A percentile compares a stretch with the other conserved stretches of the same genome.
Conservation (phyloP, 345 rosid genomes). For the Eucalyptus guilfoylei region DNA sequence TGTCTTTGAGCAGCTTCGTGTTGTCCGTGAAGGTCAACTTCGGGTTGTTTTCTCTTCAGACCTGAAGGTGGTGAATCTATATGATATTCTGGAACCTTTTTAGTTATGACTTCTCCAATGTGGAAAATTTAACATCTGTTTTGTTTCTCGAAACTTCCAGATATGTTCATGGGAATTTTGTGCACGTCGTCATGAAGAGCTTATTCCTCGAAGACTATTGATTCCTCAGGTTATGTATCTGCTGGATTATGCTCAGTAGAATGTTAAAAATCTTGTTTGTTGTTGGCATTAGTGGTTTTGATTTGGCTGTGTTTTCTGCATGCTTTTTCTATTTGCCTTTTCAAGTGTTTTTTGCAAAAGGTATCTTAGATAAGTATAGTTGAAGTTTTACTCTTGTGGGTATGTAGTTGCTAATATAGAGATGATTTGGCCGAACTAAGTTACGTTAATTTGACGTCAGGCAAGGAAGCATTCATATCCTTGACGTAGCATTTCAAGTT, state of each 20-base stretch:
- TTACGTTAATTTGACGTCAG: background rate
- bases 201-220: constrained; percentile 82
- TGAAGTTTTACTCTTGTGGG: background rate
- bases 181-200: constrained; percentile 97
- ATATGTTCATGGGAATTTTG: constrained; percentile 99
- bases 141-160: constrained; percentile 17
- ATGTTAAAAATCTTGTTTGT: background rate
- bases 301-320: background rate
- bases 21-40: constrained; percentile 97
- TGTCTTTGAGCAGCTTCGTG: constrained; percentile 97
- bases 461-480: background rate
- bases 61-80: constrained; percentile 46
- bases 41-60: constrained; percentile 92
- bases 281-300: background rate
- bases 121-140: background rate
- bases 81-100: background rate
- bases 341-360: background rate
- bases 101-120: background rate
- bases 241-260: background rate
- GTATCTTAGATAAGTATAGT: background rate
- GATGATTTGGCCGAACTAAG: background rate
- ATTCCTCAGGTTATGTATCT: constrained; percentile 64
- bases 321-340: background rate
- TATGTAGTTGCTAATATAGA: background rate
- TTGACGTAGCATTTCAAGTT: background rate